Evolutionary conservation across 2,329 filamentous ascomycete genomes (phyloP), one percentile per base, ranked within the genome.

Genomic region (Cercospora sesami): DNA sequence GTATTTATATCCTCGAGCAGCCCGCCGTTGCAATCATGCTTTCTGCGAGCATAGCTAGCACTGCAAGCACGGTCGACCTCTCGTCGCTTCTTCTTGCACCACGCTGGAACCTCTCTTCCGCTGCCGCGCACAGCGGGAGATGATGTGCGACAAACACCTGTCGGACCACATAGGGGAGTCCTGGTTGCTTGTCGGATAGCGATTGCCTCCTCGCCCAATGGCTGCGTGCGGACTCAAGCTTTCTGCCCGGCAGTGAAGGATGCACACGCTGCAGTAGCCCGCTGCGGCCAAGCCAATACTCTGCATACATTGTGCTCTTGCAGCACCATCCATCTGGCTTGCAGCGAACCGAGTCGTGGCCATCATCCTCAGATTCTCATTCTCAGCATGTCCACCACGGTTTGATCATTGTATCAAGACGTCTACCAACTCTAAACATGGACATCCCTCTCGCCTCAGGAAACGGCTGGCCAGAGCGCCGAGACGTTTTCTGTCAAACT

Each of bases 401-500:
- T 21, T 5, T 6, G 45, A 26, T 2, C 2, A 23, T 3, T 6
- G 45, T 23, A 14, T 23, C 45, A 14, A 51, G 48, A 39, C 48
- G 48, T 14, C 48, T 7, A 16, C 26, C 5, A 39, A n/a, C 23
- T 53, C 48, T 8, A 5, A 14, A n/a, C 48, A 48, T 14, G 26
- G 26, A 23, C 48, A 53, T 53, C 21, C 48, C 48, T 28, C 48
- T 53, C 23, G 21, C 23, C 23, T 14, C 48, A 53, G 8, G 48
- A 53, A 53, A 28, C 48, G 48, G 48, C 48, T 28, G 48, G 48
- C 21, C 48, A 53, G 48, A 26, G 48, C 31, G 31, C 55, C 55
- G 55, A 33, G 30, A 59, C 55, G 55, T 59, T 59, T 23, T 16
- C 55, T 59, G 55, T 59, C 30, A 33, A 59, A 21, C 55, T 59